These are phyloP conservation scores for Phytophthora meadii DNA, from an alignment of 352 stramenopile genomes.

Conservation along the genomic window DNA sequence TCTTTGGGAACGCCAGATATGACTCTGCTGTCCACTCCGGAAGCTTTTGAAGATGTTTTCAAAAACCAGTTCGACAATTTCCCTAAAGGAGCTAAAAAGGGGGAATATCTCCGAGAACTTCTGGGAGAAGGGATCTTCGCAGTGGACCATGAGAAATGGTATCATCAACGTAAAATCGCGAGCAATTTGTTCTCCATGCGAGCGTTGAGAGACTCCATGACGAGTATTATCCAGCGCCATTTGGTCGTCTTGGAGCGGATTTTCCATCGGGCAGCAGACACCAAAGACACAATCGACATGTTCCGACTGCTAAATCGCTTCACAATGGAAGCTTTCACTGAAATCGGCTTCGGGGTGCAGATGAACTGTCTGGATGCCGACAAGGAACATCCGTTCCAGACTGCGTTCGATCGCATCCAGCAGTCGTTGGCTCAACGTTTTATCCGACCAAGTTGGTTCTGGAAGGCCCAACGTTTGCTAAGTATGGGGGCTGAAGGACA, in stretches of 20 bases:
- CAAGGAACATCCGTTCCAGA: constrained; percentile 58
- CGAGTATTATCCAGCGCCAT: constrained; percentile 44
- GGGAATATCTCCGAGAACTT: constrained; percentile 44
- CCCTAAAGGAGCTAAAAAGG: constrained; percentile 54
- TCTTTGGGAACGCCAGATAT: constrained; percentile 40
- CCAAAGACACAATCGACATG: constrained; percentile 40
- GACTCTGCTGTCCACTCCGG: constrained; percentile 45
- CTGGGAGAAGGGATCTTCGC: constrained; percentile 67
- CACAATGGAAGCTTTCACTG: constrained; percentile 59
- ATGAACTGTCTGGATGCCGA: constrained; percentile 50
- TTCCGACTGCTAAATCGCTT: constrained; percentile 52
- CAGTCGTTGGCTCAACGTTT: constrained; percentile 40
- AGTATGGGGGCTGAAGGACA: constrained; percentile 42
- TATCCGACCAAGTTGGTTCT: constrained; percentile 47
- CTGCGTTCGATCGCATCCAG: constrained; percentile 52
- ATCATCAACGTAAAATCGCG: constrained; percentile 60
- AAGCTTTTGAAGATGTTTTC: constrained; percentile 59
- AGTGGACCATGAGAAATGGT: constrained; percentile 53
- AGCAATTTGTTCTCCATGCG: constrained; percentile 61
- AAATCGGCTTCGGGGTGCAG: constrained; percentile 63
- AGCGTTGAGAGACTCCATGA: constrained; percentile 54
- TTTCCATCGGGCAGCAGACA: constrained; percentile 20
- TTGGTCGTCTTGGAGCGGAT: constrained; percentile 39
- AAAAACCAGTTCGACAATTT: constrained; percentile 80
- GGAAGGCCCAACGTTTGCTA: constrained; percentile 50